Evolutionary conservation across 2,329 filamentous ascomycete genomes (phyloP), one percentile per base, ranked within the genome.

Genomic region (Fusarium pilosicola): DNA sequence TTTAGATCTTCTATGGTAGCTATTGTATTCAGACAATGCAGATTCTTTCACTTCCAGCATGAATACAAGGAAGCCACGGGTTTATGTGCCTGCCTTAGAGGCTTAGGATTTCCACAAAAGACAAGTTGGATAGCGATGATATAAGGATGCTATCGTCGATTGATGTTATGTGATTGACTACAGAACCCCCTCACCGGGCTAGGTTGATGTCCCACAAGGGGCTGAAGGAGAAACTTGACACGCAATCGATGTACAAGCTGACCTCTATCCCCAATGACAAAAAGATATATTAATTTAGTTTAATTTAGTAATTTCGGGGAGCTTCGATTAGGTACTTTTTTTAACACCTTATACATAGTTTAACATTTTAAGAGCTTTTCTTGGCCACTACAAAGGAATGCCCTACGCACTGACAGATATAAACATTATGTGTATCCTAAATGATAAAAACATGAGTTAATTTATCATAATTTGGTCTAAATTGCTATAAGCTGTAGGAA

Each of bases 31-130:
- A 62, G 71, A 55, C 38, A 65, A n/a, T 45, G 48, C 74, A 71
- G 68, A 77, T 54, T 42, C 58, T 65, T 46, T 59, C 48, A 48
- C 56, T 65, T 65, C 36, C 49, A 63, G 45, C 42, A 73, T 51
- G 52, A 71, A 54, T 45, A 49, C 44, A 56, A 48, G 41, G 42
- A 69, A 28, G 45, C 45, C 13, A 9, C 45, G 20, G 13, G 45
- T 15, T 48, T 48, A 28, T 28, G 18, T 48, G 13, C 13, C 18
- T 46, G 4, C 44, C 13, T 46, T 5, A 14, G 44, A 26, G 18
- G 18, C 18, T 26, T 34, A 48, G 20, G 18, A 48, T 48, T 48
- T 46, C 13, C 45, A 22, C 26, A 46, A 10, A 48, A 28, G 45
- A 4, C 26, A 22, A 28, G 13, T 46, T 20, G 17, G 44, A 45